Evolutionary conservation across 345 rosid genomes (phyloP).

Genomic region (Dipteronia dyeriana): DNA sequence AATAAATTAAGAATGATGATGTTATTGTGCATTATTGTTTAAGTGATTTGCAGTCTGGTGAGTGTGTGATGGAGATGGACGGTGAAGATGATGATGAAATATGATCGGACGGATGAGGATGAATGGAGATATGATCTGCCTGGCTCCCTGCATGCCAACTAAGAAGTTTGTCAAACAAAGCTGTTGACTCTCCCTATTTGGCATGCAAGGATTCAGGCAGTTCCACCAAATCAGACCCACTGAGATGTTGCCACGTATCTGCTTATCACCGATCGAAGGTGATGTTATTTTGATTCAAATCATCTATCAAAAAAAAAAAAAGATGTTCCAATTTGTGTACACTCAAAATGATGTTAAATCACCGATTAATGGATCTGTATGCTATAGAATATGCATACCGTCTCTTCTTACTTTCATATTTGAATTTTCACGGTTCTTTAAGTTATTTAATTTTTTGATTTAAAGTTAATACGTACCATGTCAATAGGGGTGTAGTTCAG

Average conservation of each 20-base stretch:
- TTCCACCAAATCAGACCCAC: background rate
- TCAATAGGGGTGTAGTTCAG: no score
- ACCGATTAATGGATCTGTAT: background rate
- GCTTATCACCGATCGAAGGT: background rate
- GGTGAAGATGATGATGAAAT: background rate
- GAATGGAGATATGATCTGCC: slow-evolving; percentile 21
- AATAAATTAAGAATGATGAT: background rate
- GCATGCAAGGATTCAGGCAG: slow-evolving; percentile 34
- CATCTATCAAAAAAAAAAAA: no score
- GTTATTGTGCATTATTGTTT: background rate
- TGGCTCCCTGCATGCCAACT: slow-evolving; percentile 44
- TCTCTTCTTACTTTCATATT: background rate
- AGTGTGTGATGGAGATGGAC: background rate
- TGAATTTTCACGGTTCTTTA: background rate
- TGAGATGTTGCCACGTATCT: background rate
- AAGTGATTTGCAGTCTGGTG: background rate
- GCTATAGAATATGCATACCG: background rate
- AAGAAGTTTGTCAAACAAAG: slow-evolving; percentile 14
- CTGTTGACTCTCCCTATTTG: slow-evolving; percentile 24
- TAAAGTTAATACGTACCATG: no score
- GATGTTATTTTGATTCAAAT: background rate
- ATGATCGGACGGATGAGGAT: background rate
- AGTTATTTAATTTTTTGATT: no score
- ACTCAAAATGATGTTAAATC: no score
- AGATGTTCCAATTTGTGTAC: no score